Conservation (phyloP, 1,284 basidiomycete species). For the Veloporphyrellus conicus region DNA sequence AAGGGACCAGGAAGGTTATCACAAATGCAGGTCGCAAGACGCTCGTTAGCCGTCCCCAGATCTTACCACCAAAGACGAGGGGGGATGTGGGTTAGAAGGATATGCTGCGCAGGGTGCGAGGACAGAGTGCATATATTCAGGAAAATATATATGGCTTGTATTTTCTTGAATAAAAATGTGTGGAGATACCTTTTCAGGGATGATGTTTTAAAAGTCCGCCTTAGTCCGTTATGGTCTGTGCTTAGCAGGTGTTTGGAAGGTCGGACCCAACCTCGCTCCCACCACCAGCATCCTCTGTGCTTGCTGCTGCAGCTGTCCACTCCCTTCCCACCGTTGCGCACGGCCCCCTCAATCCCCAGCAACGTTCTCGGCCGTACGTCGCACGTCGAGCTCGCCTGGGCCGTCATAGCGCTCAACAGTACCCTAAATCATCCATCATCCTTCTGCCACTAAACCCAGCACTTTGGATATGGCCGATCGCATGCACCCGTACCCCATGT, state of each 20-base stretch:
- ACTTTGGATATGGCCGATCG: conserved; percentile 58
- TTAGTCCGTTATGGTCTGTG: conserved; percentile 37
- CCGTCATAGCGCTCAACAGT: conserved; percentile 15
- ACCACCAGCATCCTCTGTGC: conserved; percentile 38
- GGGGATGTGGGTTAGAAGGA: not conserved
- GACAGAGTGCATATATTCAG: too few relatives aligned
- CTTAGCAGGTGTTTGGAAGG: conserved; percentile 38
- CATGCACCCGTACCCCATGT: conserved; percentile 47
- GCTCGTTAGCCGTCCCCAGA: not conserved
- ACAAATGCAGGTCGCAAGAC: not conserved
- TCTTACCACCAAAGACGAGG: not conserved
- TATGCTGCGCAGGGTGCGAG: not conserved
- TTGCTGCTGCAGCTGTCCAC: conserved; percentile 21
- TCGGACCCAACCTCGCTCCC: conserved; percentile 40
- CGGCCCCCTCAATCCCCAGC: conserved; percentile 17
- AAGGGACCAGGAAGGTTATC: not conserved
- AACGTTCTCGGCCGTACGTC: conserved; percentile 7
- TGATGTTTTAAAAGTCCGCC: conserved; percentile 29
- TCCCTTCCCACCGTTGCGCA: conserved; percentile 20
- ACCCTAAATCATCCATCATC: conserved; percentile 28
- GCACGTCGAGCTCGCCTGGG: conserved; percentile 20
- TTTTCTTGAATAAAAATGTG: conserved; percentile 26
- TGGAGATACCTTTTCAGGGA: conserved; percentile 12
- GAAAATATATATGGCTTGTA: conserved; percentile 5
- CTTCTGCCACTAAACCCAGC: conserved; percentile 26